phyloP scores from a whole-genome alignment of 2,329 filamentous ascomycete species.

The Penicillium brasilianum region DNA sequence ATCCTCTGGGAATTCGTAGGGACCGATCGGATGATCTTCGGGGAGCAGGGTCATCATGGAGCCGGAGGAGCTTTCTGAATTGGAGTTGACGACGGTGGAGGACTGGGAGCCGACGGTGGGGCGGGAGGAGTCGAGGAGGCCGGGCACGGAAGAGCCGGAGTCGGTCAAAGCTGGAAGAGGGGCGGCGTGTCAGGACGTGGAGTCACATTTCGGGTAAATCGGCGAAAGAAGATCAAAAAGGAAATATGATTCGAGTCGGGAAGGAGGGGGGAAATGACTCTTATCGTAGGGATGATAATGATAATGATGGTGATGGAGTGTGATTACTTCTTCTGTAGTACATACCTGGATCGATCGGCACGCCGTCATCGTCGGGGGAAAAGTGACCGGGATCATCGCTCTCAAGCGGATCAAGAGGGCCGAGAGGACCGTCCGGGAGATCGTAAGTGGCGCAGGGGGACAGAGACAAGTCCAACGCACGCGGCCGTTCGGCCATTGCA shows the following conservation, averaged over 20 bases:
- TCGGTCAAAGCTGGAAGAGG: slow-evolving; percentile 4
- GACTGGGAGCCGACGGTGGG: slow-evolving; percentile 41
- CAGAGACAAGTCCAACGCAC: slow-evolving; percentile 44
- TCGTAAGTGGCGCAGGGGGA: slow-evolving; percentile 44
- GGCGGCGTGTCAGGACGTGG: slow-evolving; percentile 15
- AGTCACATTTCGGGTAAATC: slow-evolving; percentile 4
- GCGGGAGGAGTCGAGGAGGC: slow-evolving; percentile 34
- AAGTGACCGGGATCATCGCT: slow-evolving; percentile 31
- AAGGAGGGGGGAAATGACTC: not conserved
- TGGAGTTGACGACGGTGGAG: slow-evolving; percentile 43
- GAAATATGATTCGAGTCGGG: not conserved
- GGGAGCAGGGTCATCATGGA: slow-evolving; percentile 43
- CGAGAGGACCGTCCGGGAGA: slow-evolving; percentile 19
- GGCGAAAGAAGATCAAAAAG: not conserved
- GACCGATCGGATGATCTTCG: slow-evolving; percentile 24
- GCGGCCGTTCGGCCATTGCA: slow-evolving; percentile 41
- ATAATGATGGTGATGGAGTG: too few relatives aligned
- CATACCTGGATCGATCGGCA: slow-evolving; percentile 30
- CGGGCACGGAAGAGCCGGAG: slow-evolving; percentile 19
- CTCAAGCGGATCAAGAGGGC: slow-evolving; percentile 22
- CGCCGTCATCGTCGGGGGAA: slow-evolving; percentile 32
- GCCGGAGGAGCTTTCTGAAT: slow-evolving; percentile 40
- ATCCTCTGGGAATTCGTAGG: slow-evolving; percentile 33
- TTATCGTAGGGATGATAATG: not conserved
- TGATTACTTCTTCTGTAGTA: slow-evolving; percentile 6